Evolutionary conservation across 2,329 filamentous ascomycete genomes (phyloP), one percentile per base, ranked within the genome.

Genomic region (Apiospora malaysiana): DNA sequence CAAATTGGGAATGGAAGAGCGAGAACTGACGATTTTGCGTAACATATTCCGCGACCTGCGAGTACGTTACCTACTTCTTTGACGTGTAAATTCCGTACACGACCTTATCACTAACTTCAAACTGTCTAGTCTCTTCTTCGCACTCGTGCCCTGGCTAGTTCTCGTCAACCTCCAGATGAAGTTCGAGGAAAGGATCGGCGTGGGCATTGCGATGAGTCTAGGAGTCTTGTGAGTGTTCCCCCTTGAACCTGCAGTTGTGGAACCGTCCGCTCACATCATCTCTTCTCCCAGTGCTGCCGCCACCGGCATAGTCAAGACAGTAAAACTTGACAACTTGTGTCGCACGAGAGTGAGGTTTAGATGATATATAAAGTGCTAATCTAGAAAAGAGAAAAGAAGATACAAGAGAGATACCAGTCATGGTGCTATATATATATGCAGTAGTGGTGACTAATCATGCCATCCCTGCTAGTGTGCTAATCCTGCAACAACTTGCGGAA

Each of bases 161-260:
- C 76, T 80, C 2, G 75, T 74, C 69, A 72, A 76, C 8, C 73
- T 80, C 63, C 75, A 77, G 18, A 78, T 80, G 77, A 75, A 70
- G 42, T 76, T 46, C 27, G 72, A 73, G 14, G 79, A 80, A 66
- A 76, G 76, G 70, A 71, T 80, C 1, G 77, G 78, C n/a, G 74
- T 79, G 3, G 76, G 75, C 3, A 71, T 79, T 6, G 78, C 78
- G 0, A 78, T 79, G 77, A 78, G 77, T 56, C 75, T 76, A n/a
- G 77, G 77, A 71, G 69, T 78, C 45, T 71, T 78, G 77, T 78
- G 72, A 71, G 75, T 68, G 14, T 16, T 21, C 27, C 23, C 21
- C 27, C 32, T 32, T 4, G 45, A 7, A 21, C 7, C 59, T n/a
- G 47, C 21, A 21, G 4, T 0, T 42, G 7, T 5, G 21, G 69